Base-by-base conservation (phyloP, 2,329 filamentous ascomycete species). In the Scytalidium lignicola region DNA sequence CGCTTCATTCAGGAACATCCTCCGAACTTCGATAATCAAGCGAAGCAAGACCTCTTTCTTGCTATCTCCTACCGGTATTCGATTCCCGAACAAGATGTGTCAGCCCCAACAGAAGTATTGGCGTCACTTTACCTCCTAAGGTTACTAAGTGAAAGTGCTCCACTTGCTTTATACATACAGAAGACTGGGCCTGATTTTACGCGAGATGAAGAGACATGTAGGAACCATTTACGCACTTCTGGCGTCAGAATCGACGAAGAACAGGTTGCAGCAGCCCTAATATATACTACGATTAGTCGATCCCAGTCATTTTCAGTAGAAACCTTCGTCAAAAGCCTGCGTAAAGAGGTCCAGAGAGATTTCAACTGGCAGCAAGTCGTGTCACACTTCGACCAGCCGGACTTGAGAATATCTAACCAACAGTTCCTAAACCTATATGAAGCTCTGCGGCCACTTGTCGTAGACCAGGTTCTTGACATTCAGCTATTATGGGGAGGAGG, bases 401-500 rank as follows among this genome's bases (percentile, higher is more conserved):
- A 83, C 19, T 73, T 95, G 8, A 79, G 86, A 45, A 78, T 96
- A 48, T 85, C 90, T 2, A 82, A 87, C 19, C 71, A 79, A 40
- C 91, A 96, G 57, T 96, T 99, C 57, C 70, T 93, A 39, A 79
- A 79, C 12, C 73, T 99, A 3, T 96, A 93, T 70, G 80, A 86
- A 48, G 86, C 88, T 3, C 72, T 99, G 22, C 71, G 90, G 15
- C 83, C 85, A 1, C 74, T 93, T 48, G 88, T 90, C 47, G 74
- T 78, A n/a, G 68, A 73, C 9, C 71, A 78, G 15, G 73, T 73
- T 21, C 83, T 97, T 58, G 89, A 96, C 63, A 86, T 99, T 41
- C 90, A 96, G 65, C 79, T 78, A 37, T 74, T 99, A 19, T 97
- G 93, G 91, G 91, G 91, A 51, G 91, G 91, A 7, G 61, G 81